Conservation (phyloP, 495 filamentous ascomycete genomes). For the Aspergillus sclerotiicarbonarius region DNA sequence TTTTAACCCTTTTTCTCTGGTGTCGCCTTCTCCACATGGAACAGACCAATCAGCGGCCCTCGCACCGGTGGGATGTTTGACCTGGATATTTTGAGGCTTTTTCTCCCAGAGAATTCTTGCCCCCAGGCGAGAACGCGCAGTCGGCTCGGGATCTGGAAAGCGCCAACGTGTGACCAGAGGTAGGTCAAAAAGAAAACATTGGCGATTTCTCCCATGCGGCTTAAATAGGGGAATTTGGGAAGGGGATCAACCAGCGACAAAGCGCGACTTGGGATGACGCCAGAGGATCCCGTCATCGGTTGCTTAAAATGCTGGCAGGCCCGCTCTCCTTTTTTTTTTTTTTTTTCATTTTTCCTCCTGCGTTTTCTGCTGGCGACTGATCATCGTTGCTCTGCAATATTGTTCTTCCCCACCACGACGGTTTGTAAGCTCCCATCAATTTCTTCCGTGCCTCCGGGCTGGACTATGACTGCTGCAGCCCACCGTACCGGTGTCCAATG, state of each 20-base stretch:
- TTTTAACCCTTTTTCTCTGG: not conserved
- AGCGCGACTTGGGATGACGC: constrained; percentile 12
- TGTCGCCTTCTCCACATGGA: constrained; percentile 7
- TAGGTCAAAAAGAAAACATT: not conserved
- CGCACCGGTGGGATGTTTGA: constrained; percentile 12
- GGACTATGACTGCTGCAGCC: constrained; percentile 9
- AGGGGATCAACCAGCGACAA: not conserved
- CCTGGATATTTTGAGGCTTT: constrained; percentile 9
- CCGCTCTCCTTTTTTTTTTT: not conserved
- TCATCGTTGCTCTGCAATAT: constrained; percentile 6
- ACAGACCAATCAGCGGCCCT: constrained; percentile 8
- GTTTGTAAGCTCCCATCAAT: not conserved
- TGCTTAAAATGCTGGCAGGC: constrained; percentile 1
- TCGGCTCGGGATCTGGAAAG: not conserved
- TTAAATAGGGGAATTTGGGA: not conserved
- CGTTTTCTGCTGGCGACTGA: not conserved
- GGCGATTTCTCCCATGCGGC: not conserved
- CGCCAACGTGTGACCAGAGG: not conserved
- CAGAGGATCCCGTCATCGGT: constrained; percentile 9
- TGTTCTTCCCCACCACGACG: constrained; percentile 1
- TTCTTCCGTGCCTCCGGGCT: not conserved
- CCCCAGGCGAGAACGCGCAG: not conserved
- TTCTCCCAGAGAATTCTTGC: not conserved
- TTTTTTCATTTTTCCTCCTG: not conserved
- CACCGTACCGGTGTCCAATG: constrained; percentile 19